Evolutionary conservation across 1,284 basidiomycete genomes (phyloP).

Genomic region (Anthracocystis walkeri): DNA sequence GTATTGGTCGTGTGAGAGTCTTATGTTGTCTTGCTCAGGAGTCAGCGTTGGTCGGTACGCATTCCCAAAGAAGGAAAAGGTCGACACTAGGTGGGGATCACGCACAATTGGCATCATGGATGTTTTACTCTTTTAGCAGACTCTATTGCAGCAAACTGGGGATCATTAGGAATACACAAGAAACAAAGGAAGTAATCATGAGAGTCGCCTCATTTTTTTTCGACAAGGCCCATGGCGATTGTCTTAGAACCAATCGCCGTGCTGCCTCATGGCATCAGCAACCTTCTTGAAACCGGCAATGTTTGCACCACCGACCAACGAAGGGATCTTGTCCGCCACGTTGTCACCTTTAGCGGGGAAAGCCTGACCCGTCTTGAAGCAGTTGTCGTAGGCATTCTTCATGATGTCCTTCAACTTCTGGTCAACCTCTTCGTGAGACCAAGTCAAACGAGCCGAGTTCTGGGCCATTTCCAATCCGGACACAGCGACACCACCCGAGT

Average conservation of each 20-base stretch:
- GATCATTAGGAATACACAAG: conserved; percentile 6
- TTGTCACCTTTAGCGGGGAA: conserved; percentile 74
- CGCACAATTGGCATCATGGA: too few species aligned
- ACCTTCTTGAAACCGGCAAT: conserved; percentile 76
- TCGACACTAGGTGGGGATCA: too few species aligned
- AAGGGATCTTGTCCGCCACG: conserved; percentile 71
- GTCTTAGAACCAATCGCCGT: conserved; percentile 62
- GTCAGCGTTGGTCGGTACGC: too few species aligned
- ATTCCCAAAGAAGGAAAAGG: neutral
- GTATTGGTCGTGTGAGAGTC: too few species aligned
- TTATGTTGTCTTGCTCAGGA: too few species aligned
- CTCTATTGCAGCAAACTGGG: too few species aligned
- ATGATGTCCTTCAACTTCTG: conserved; percentile 81
- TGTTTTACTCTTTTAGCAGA: too few species aligned
- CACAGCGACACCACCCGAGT: conserved; percentile 72
- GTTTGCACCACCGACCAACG: conserved; percentile 79
- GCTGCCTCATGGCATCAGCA: conserved; percentile 59
- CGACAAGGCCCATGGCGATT: too few species aligned
- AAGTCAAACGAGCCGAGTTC: conserved; percentile 74
- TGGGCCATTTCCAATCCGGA: conserved; percentile 85
- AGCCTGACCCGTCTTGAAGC: conserved; percentile 76
- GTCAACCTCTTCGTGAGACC: conserved; percentile 79
- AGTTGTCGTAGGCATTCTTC: conserved; percentile 77
- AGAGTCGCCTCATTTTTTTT: neutral
- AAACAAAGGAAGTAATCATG: neutral